Base-by-base conservation (phyloP, 2,329 filamentous ascomycete genomes). In the Zalaria obscura region DNA sequence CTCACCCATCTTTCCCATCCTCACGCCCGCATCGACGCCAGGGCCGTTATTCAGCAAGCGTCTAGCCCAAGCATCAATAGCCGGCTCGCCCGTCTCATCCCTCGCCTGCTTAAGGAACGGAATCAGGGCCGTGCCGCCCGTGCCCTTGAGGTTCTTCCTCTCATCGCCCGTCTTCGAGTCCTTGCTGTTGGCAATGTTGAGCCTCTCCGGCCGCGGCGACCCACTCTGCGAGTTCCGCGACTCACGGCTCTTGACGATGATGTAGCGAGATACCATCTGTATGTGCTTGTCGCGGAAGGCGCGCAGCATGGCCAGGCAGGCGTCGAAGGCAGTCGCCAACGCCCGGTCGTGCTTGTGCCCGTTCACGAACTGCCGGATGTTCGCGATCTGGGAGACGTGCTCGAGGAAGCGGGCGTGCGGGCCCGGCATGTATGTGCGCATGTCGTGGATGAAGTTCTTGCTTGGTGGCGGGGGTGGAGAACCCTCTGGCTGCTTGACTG, bases 361-460 rank as follows among this genome's bases (percentile, higher is more conserved):
- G 49, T 83, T 75, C 39, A 95, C 88, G 52, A 81, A 96, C 11
- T 80, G 71, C 27, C 86, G 83, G 51, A 98, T 86, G 55, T 96
- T 96, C 51, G 89, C 79, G 3, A 95, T 78, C 10, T 68, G 68
- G 39, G 76, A 71, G 8, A 95, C 79, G 47, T 93, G 82, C 48
- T 83, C 74, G 3, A 98, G 71, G 64, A 98, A 98, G 34, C 83
- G 79, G 3, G 87, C 82, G 56, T 98, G 91, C 0, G 83, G 76
- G 0, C 87, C 89, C 0, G 91, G 91, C 91, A 98, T 98, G 64
- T 98, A 98, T 36, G 75, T 75, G 44, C 89, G 82, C 91, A 98
- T 98, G 50, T 98, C 91, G 55, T 83, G 78, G 56, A 98, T 89
- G 65, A 98, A 98, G 55, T 91, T 93, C 64, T 94, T 78, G 34